Conservation (phyloP, 805 yeast species). For the Lachancea fermentati region DNA sequence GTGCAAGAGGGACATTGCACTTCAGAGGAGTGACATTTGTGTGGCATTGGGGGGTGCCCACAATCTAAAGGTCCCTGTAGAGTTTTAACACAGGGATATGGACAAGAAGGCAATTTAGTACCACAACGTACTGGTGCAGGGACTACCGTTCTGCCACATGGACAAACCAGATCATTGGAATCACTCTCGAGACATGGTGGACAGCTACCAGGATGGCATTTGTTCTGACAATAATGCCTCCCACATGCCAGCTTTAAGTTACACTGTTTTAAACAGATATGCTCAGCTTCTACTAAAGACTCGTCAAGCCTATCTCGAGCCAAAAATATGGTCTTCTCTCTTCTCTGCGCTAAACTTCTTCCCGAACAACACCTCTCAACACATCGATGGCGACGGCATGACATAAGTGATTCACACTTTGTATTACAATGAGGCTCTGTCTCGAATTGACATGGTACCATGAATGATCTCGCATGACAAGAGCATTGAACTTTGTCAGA, state of each 20-base stretch:
- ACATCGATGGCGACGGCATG: slow-evolving; percentile 80
- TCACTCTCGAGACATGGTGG: slow-evolving; percentile 75
- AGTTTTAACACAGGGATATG: slow-evolving; percentile 54
- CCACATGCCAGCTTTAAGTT: slow-evolving; percentile 59
- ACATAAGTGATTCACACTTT: slow-evolving; percentile 68
- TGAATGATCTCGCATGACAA: slow-evolving; percentile 53
- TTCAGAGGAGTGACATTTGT: slow-evolving; percentile 67
- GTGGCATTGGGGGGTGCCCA: slow-evolving; percentile 68
- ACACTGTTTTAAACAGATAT: slow-evolving; percentile 66
- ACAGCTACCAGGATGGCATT: slow-evolving; percentile 78
- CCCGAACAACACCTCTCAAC: slow-evolving; percentile 60
- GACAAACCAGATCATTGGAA: slow-evolving; percentile 71
- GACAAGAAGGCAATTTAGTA: slow-evolving; percentile 57
- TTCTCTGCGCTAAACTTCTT: slow-evolving; percentile 49
- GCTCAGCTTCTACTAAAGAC: slow-evolving; percentile 64
- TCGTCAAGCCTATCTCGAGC: slow-evolving; percentile 40
- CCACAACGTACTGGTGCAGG: slow-evolving; percentile 87
- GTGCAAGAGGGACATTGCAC: slow-evolving; percentile 76
- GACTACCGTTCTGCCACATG: slow-evolving; percentile 73
- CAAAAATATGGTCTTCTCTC: slow-evolving; percentile 41
- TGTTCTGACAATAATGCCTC: slow-evolving; percentile 59
- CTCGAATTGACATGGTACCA: slow-evolving; percentile 60
- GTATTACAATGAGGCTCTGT: slow-evolving; percentile 58
- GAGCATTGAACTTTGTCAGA: slow-evolving; percentile 49
- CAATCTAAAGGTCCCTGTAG: slow-evolving; percentile 39